Percentiles rank a stretch among this genome's conserved stretches.
phyloP scores from a whole-genome alignment of 78 protist genomes.

The Dictyostelium discoideum region DNA sequence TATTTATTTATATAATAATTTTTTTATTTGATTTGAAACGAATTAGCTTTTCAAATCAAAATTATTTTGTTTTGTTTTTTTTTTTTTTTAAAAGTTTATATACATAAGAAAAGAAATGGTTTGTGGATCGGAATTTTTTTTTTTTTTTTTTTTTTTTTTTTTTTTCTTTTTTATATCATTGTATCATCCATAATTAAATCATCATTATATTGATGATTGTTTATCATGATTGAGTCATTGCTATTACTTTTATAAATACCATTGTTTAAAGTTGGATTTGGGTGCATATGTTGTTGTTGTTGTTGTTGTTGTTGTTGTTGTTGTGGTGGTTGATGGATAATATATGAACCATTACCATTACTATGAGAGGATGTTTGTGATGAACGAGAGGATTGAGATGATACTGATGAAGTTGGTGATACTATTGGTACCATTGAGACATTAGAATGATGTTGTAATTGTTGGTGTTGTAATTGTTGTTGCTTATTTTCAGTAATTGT shows the following conservation, averaged over 20 bases:
- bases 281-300: neutral
- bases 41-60: constrained; percentile 8
- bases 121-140: neutral
- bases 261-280: neutral
- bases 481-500: constrained; percentile 10
- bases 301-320: neutral
- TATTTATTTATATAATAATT: neutral
- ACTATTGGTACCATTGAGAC: neutral
- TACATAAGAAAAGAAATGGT: neutral
- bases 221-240: constrained; percentile 3
- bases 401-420: neutral
- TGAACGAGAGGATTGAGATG: neutral
- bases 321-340: neutral
- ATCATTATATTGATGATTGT: neutral
- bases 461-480: neutral
- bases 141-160: neutral
- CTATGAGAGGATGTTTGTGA: neutral
- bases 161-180: neutral
- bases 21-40: constrained; percentile 4
- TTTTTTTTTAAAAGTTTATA: neutral
- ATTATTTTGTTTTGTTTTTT: too few species aligned
- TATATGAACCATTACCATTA: neutral
- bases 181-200: constrained; percentile 25
- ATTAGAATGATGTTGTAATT: neutral
- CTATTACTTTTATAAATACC: neutral